Base-by-base conservation (phyloP, 768 basidiomycete species). In the Cytidiella melzeri region DNA sequence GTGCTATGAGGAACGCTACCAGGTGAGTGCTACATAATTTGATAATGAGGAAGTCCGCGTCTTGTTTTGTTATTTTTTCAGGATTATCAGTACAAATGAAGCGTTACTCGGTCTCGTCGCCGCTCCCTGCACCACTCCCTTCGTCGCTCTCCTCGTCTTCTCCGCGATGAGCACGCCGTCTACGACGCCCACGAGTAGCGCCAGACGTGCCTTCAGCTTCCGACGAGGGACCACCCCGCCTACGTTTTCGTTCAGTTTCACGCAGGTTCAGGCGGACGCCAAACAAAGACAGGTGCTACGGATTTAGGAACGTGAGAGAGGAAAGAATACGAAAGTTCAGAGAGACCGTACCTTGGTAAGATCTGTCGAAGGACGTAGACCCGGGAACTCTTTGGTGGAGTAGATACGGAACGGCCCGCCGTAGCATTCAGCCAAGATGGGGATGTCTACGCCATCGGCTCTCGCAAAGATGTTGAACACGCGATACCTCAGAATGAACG, bases 321-420 rank as follows among this genome's bases (percentile, higher is more conserved):
- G n/a, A 2, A 4, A 18, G 43, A 39, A n/a, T n/a, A n/a, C n/a
- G n/a, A n/a, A n/a, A n/a, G n/a, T n/a, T n/a, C n/a, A n/a, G 15
- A 23, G 1, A 15, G 13, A 5, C 54, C 66, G 20, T 20, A 81
- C 84, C 73, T 81, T 84, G 6, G 83, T 85, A 30, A 85, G 67
- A 26, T 79, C 77, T 0, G 83, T 86, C 2, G 83, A 84, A 4
- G 81, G 75, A 39, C 74, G 74, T 13, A 87, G 64, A 2, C 84
- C 80, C 3, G 84, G 83, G 53, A 86, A 85, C 49, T 83, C 78
- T 57, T 86, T 86, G 0, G 84, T 84, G 9, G 82, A 81, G 58
- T 80, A 85, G 0, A 87, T 76, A 20, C 73, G 76, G 61, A 87
- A 85, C 2, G 69, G 54, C 0, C 80, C 79, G 3, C 84, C 81